A percentile compares a stretch with the other conserved stretches of the same genome.
Evolutionary conservation across 306 rosid genomes (phyloP).

Genomic region (Inga oerstediana): DNA sequence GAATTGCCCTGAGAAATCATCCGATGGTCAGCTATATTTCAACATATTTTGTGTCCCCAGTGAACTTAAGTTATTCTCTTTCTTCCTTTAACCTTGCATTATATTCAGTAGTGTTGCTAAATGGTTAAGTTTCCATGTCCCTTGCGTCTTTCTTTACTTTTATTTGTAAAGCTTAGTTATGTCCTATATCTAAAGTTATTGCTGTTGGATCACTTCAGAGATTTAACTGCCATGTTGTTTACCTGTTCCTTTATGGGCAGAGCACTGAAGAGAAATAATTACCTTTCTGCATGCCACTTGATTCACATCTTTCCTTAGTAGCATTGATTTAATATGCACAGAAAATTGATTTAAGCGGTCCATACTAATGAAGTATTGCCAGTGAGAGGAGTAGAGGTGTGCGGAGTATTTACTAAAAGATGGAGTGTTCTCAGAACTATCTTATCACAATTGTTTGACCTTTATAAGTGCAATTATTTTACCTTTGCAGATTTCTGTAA

Average conservation of each 20-base stretch:
- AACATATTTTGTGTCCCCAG: no score
- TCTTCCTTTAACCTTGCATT: background rate
- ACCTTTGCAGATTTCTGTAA: constrained; percentile 38
- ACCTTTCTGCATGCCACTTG: constrained; percentile 14
- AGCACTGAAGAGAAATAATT: constrained; percentile 1
- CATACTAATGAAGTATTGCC: background rate
- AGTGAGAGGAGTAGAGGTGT: constrained; percentile 11
- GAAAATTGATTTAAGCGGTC: constrained; percentile 2
- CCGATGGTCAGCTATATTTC: background rate
- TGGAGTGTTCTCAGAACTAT: constrained; percentile 22
- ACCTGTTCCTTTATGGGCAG: constrained; percentile 21
- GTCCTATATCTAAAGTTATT: constrained; percentile 22
- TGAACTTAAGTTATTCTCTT: background rate
- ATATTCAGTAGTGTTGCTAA: background rate
- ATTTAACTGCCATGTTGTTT: constrained; percentile 19
- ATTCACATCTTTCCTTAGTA: background rate
- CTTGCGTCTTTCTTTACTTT: background rate
- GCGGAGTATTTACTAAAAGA: background rate
- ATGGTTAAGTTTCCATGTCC: background rate
- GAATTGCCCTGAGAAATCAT: constrained; percentile 13
- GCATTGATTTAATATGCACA: constrained; percentile 3
- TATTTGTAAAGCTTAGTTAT: constrained; percentile 22
- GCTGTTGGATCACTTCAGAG: constrained; percentile 20
- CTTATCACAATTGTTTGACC: constrained; percentile 22
- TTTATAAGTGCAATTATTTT: constrained; percentile 29